Base-by-base conservation (phyloP, 1,284 basidiomycete species). In the Trichosporon ovoides region DNA sequence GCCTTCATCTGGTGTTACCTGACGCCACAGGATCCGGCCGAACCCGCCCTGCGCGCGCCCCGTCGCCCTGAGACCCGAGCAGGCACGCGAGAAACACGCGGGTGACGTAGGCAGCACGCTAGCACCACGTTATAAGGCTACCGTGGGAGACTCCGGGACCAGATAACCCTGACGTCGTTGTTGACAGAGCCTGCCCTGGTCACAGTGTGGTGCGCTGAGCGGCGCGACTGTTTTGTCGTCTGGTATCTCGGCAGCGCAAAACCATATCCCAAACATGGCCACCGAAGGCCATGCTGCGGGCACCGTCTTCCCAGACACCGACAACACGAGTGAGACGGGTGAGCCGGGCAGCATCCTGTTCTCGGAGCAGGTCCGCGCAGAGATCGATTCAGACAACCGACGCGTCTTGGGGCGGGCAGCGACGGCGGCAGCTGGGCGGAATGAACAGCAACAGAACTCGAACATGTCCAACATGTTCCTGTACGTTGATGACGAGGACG, bases 301-400 rank as follows among this genome's bases (percentile, higher is more conserved):
- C n/a, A n/a, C 43, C 43, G 48, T 55, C 31, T 38, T 33, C 24
- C 31, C 34, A 22, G 22, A 28, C 57, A 37, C 56, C 33, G 28
- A 56, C 22, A 43, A 54, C 16, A 67, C 66, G 24, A 65, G 60
- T 52, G 70, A 70, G 46, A 65, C 59, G 5, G 66, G 61, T 1
- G 65, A 65, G 19, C 63, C 59, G 1, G 62, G 57, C 6, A 69
- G 69, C 37, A 65, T 73, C 2, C 60, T 75, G 38, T 75, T 74
- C 51, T 75, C 73, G 0, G 73, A 75, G 46, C 66, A 70, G 55
- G n/a, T n/a, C n/a, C 53, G 54, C 46, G 46, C 50, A 19, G 60
- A 62, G 19, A 16, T 56, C 10, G 55, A 60, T 37, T 24, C 36
- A 35, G 28, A 13, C 43, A 35, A 37, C 31, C 22, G 38, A 6